phyloP scores from a whole-genome alignment of 345 rosid genomes.

The Euphorbia lathyris region DNA sequence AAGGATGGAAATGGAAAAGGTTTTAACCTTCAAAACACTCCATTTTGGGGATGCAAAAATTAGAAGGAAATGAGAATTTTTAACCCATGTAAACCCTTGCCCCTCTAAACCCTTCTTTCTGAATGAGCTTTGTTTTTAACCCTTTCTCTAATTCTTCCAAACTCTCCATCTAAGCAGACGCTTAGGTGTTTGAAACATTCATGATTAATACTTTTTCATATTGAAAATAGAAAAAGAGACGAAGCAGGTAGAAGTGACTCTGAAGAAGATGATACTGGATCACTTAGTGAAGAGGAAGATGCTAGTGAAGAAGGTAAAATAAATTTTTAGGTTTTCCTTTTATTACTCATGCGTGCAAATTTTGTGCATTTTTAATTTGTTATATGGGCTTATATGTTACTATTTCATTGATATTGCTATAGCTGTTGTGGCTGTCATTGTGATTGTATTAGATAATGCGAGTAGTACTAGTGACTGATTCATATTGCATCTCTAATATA shows the following conservation, averaged over 20 bases:
- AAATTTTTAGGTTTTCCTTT: constrained; percentile 3
- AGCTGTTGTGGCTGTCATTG: not conserved
- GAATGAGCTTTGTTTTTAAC: too few relatives aligned
- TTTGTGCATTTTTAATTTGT: not conserved
- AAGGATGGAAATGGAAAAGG: too few relatives aligned
- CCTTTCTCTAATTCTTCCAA: too few relatives aligned
- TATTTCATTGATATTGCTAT: not conserved
- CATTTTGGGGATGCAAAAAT: too few relatives aligned
- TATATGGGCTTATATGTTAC: not conserved
- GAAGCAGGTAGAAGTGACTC: constrained; percentile 55
- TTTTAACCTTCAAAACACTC: too few relatives aligned
- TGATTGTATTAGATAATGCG: not conserved
- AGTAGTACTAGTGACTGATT: not conserved
- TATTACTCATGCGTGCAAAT: not conserved
- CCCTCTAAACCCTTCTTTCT: too few relatives aligned
- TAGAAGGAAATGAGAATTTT: too few relatives aligned
- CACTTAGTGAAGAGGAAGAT: constrained; percentile 37
- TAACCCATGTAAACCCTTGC: too few relatives aligned
- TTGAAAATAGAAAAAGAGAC: constrained; percentile 43
- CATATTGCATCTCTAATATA: not conserved
- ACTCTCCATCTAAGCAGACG: not conserved
- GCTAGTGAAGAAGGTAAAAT: constrained; percentile 33
- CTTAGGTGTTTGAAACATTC: not conserved
- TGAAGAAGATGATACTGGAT: constrained; percentile 46
- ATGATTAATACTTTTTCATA: not conserved